These are phyloP conservation scores for Geotrichum siamense DNA, from an alignment of 1,139 yeast genomes.

Conservation along the genomic window DNA sequence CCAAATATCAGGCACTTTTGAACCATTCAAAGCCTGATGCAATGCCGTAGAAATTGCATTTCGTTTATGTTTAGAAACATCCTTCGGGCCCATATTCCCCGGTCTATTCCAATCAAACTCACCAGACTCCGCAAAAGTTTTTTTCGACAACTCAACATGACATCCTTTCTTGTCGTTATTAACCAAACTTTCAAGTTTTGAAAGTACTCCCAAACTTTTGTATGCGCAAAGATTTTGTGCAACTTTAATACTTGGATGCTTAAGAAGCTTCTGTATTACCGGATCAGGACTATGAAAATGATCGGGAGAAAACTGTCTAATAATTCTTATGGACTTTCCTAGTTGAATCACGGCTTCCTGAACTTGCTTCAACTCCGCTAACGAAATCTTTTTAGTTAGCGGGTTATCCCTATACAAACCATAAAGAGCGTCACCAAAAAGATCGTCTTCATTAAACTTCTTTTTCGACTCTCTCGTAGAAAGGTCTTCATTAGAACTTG, in stretches of 20 bases:
- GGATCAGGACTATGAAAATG: slow-evolving; percentile 4
- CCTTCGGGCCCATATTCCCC: background rate
- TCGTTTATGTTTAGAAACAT: background rate
- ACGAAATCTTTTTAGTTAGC: background rate
- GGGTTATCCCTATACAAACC: background rate
- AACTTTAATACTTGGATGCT: slow-evolving; percentile 10
- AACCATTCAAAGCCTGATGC: too few species aligned
- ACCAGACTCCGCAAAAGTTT: slow-evolving; percentile 1
- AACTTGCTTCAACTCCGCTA: slow-evolving; percentile 8
- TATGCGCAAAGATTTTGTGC: slow-evolving; percentile 11
- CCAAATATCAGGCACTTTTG: slow-evolving; percentile 21
- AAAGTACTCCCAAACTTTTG: slow-evolving; percentile 8
- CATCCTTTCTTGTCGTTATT: background rate
- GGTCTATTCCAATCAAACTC: background rate
- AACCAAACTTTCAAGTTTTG: slow-evolving; percentile 8
- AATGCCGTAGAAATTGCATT: background rate
- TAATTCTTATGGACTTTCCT: slow-evolving; percentile 11
- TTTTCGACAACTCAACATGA: background rate
- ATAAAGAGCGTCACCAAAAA: background rate
- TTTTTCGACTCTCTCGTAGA: too few species aligned
- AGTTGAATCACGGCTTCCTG: slow-evolving; percentile 11
- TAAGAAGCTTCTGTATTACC: slow-evolving; percentile 1
- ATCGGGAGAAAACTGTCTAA: slow-evolving; percentile 14
- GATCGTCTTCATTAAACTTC: too few species aligned
- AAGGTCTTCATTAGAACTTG: too few species aligned